phyloP scores from a whole-genome alignment of 495 filamentous ascomycete species.

The Articulospora tetracladia region DNA sequence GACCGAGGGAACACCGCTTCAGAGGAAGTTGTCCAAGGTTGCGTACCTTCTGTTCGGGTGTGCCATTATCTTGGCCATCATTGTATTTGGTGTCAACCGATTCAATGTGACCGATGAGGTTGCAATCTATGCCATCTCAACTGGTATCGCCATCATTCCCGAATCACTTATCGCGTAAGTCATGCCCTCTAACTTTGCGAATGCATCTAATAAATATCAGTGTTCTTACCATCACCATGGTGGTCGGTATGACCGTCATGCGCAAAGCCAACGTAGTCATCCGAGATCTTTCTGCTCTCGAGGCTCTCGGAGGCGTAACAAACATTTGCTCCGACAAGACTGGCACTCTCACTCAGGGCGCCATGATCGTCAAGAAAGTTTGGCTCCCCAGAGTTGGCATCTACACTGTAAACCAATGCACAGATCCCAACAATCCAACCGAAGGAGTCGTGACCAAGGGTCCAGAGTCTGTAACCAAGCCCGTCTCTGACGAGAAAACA shows the following conservation, averaged over 20 bases:
- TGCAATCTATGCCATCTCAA: slow-evolving; percentile 76
- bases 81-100: slow-evolving; percentile 75
- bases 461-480: slow-evolving; percentile 5
- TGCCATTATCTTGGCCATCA: slow-evolving; percentile 69
- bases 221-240: slow-evolving; percentile 71
- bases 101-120: slow-evolving; percentile 69
- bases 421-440: slow-evolving; percentile 55
- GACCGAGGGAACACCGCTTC: slow-evolving; percentile 74
- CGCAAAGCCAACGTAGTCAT: slow-evolving; percentile 72
- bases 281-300: slow-evolving; percentile 70
- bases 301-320: slow-evolving; percentile 79
- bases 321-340: slow-evolving; percentile 92
- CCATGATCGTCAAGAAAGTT: slow-evolving; percentile 73
- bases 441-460: slow-evolving; percentile 48
- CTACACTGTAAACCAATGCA: slow-evolving; percentile 55
- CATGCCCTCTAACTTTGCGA: background rate
- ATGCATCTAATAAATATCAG: slow-evolving; percentile 21
- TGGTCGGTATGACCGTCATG: slow-evolving; percentile 76
- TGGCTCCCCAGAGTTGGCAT: slow-evolving; percentile 65
- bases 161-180: slow-evolving; percentile 62
- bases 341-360: slow-evolving; percentile 74
- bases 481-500: slow-evolving; percentile 16
- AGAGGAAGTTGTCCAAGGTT: slow-evolving; percentile 75
- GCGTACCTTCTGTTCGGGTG: slow-evolving; percentile 72
- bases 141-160: slow-evolving; percentile 68